Conservation (phyloP, 2,329 filamentous ascomycete species). For the Trichophyton mentagrophytes region DNA sequence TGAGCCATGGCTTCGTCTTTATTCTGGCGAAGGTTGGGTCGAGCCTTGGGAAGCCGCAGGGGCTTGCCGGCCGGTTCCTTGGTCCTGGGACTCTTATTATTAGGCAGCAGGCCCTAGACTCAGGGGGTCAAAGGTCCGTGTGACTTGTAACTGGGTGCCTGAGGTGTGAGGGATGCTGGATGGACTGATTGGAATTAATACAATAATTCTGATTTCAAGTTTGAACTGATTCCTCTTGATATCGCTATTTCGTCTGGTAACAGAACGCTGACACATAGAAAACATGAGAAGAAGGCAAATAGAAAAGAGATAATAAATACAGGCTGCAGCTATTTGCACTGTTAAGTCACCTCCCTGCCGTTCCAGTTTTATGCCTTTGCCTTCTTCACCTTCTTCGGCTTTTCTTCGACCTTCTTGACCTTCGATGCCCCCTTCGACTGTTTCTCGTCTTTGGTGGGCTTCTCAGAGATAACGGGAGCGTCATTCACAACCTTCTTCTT, state of each 20-base stretch:
- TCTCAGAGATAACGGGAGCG: background rate
- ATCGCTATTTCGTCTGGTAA: background rate
- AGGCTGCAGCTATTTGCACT: background rate
- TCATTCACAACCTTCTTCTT: constrained; percentile 8
- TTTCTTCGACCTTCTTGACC: constrained; percentile 2
- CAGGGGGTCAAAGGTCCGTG: background rate
- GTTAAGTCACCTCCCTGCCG: background rate
- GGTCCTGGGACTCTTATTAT: background rate
- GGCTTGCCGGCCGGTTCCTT: background rate
- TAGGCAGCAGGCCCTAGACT: background rate
- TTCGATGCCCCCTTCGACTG: background rate
- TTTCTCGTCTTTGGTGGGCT: background rate
- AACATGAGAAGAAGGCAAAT: background rate
- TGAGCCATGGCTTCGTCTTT: background rate
- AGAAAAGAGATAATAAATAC: background rate
- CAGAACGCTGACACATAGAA: background rate
- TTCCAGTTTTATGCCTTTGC: background rate
- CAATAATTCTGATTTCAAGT: background rate
- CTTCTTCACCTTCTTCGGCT: constrained; percentile 3
- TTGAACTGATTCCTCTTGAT: background rate
- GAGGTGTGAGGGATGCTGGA: too few species aligned
- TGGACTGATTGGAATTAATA: background rate
- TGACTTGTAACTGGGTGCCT: background rate
- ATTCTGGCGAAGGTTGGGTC: background rate
- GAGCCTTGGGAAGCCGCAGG: background rate